phyloP scores from a whole-genome alignment of 345 rosid species.

The Bretschneidera sinensis region DNA sequence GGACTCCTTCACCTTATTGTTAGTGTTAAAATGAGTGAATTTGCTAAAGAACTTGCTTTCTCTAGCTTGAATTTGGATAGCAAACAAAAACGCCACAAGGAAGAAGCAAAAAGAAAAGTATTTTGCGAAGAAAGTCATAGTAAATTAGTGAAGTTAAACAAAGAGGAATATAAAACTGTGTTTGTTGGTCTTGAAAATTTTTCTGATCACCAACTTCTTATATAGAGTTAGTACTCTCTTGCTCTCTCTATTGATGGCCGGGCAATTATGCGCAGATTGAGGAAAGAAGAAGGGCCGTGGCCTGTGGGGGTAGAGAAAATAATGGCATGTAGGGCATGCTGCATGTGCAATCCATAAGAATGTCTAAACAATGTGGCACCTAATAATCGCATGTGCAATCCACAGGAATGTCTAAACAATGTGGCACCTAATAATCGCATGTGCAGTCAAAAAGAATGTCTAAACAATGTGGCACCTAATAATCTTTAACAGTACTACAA shows the following conservation, averaged over 20 bases:
- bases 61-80: conserved; percentile 38
- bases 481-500: too few relatives aligned
- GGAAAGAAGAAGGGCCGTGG: conserved; percentile 27
- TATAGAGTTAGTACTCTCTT: conserved; percentile 18
- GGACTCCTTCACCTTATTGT: conserved; percentile 4
- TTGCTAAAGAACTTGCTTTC: conserved; percentile 61
- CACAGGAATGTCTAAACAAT: too few relatives aligned
- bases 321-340: neutral
- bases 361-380: too few relatives aligned
- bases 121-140: conserved; percentile 37
- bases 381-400: too few relatives aligned
- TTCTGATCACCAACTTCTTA: conserved; percentile 13
- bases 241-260: conserved; percentile 15
- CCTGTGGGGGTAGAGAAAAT: neutral
- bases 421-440: too few relatives aligned
- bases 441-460: too few relatives aligned
- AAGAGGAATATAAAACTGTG: conserved; percentile 5
- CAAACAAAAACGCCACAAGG: conserved; percentile 18
- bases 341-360: neutral
- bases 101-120: conserved; percentile 18
- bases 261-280: conserved; percentile 51
- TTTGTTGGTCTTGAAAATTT: conserved; percentile 10
- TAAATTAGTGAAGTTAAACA: neutral
- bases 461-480: too few relatives aligned
- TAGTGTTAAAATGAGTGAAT: conserved; percentile 30